Evolutionary conservation across 2,329 filamentous ascomycete species (phyloP).

Genomic region (Microdochium paspali): DNA sequence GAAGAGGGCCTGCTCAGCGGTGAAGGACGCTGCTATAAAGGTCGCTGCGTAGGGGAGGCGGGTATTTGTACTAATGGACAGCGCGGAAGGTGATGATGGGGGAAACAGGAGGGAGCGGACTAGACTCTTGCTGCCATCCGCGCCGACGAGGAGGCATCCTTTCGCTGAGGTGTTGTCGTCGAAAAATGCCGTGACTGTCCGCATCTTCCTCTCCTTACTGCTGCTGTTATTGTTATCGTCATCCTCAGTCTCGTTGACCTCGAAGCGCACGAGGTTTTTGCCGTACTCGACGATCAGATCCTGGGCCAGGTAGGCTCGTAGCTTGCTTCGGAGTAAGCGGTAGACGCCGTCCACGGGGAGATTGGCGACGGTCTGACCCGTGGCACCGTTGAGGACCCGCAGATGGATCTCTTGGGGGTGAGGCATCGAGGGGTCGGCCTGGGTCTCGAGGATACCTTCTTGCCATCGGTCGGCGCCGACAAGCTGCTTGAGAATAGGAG

Average conservation of each 20-base stretch:
- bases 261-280: slow-evolving; percentile 25
- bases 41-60: slow-evolving; percentile 32
- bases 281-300: slow-evolving; percentile 24
- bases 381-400: slow-evolving; percentile 11
- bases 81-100: slow-evolving; percentile 11
- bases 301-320: slow-evolving; percentile 23
- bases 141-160: slow-evolving; percentile 20
- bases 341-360: slow-evolving; percentile 8
- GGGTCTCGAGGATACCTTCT: slow-evolving; percentile 5
- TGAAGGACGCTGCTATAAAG: slow-evolving; percentile 30
- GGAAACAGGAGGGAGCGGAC: slow-evolving; percentile 17
- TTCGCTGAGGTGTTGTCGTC: slow-evolving; percentile 17
- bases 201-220: no score
- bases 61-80: slow-evolving; percentile 18
- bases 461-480: slow-evolving; percentile 12
- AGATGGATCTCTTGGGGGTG: slow-evolving; percentile 2
- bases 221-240: slow-evolving; percentile 9
- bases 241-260: slow-evolving; percentile 8
- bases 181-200: slow-evolving; percentile 19
- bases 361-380: slow-evolving; percentile 8
- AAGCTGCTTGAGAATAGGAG: slow-evolving; percentile 9
- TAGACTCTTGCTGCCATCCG: slow-evolving; percentile 20
- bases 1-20: slow-evolving; percentile 29
- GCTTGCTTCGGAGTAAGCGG: slow-evolving; percentile 19
- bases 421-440: slow-evolving; percentile 10